phyloP scores from a whole-genome alignment of 306 rosid genomes.

The Abrus pulchellus region DNA sequence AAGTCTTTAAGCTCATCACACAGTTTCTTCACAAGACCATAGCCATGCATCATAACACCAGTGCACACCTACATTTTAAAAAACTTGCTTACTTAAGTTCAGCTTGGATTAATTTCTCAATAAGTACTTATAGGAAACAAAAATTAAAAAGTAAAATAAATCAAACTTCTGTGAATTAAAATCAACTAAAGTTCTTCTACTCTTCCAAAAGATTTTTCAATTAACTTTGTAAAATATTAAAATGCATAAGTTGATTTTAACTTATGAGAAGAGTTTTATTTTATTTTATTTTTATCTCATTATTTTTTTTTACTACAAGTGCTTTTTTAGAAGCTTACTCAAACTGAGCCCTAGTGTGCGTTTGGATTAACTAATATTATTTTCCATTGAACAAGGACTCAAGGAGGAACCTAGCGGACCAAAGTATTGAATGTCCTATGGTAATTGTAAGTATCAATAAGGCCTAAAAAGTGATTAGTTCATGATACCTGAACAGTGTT shows the following conservation, averaged over 20 bases:
- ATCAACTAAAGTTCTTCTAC: too few species aligned
- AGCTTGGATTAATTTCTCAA: too few species aligned
- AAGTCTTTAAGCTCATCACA: slow-evolving; percentile 85
- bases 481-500: slow-evolving; percentile 87
- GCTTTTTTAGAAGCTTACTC: too few species aligned
- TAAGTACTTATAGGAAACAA: too few species aligned
- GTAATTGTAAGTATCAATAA: slow-evolving; percentile 5
- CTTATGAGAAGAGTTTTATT: too few species aligned
- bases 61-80: slow-evolving; percentile 79
- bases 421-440: neutral
- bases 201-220: too few species aligned
- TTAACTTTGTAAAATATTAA: too few species aligned
- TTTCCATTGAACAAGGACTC: neutral
- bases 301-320: too few species aligned
- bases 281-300: too few species aligned
- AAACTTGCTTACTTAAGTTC: neutral
- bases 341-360: neutral
- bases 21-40: slow-evolving; percentile 91
- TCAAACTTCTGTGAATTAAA: too few species aligned
- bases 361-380: neutral
- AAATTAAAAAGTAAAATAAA: too few species aligned
- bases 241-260: too few species aligned
- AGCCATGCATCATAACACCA: slow-evolving; percentile 99
- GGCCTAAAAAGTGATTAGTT: slow-evolving; percentile 26
- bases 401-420: neutral